These are phyloP conservation scores for Lophiostoma macrostomum DNA, from an alignment of 495 filamentous ascomycete species.

Conservation along the genomic window DNA sequence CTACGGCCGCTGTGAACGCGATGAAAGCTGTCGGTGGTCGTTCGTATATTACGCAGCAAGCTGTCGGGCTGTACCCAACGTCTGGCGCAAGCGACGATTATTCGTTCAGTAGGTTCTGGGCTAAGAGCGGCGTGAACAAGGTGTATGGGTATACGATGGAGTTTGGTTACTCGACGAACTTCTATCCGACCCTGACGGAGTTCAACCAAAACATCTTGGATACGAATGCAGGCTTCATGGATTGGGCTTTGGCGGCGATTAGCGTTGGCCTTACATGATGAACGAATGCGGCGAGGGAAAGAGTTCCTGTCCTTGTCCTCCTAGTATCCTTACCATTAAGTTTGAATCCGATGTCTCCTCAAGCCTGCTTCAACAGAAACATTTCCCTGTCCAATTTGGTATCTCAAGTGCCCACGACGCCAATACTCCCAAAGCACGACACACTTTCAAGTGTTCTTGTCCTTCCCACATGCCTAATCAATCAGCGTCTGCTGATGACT, in stretches of 20 bases:
- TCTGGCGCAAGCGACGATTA: conserved; percentile 44
- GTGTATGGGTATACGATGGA: conserved; percentile 45
- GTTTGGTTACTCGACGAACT: conserved; percentile 45
- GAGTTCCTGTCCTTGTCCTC: too few relatives aligned
- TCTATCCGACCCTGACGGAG: conserved; percentile 42
- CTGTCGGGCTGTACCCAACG: conserved; percentile 41
- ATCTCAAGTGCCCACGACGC: too few relatives aligned
- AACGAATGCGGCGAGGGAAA: too few relatives aligned
- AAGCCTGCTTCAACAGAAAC: too few relatives aligned
- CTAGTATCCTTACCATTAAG: too few relatives aligned
- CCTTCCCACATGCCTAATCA: too few relatives aligned
- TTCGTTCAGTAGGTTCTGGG: conserved; percentile 35
- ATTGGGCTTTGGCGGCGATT: conserved; percentile 19
- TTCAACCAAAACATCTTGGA: conserved; percentile 41
- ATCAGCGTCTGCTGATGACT: too few relatives aligned
- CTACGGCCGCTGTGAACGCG: conserved; percentile 31
- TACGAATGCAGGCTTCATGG: conserved; percentile 45
- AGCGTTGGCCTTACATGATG: background rate
- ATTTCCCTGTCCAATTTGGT: too few relatives aligned
- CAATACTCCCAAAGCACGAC: too few relatives aligned
- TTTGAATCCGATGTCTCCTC: too few relatives aligned
- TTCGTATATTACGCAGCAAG: conserved; percentile 36
- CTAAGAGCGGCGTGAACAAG: conserved; percentile 36
- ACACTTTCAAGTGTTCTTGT: too few relatives aligned
- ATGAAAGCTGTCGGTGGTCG: conserved; percentile 38